Conservation (phyloP, 345 rosid genomes). For the Hibiscus syriacus region DNA sequence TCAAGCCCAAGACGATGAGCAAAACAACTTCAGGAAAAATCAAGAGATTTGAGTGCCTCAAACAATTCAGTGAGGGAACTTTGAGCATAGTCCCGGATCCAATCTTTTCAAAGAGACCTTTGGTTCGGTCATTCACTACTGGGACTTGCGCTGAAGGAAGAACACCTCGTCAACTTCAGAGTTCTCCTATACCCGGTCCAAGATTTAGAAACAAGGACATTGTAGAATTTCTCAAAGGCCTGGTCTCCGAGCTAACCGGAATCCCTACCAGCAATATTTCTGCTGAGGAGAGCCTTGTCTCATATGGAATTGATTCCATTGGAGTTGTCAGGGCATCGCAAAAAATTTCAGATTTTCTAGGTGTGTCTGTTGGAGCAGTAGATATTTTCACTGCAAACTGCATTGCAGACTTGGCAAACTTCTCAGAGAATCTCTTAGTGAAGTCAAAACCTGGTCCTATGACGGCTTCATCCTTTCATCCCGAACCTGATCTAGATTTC, state of each 20-base stretch:
- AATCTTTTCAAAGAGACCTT: conserved; percentile 22
- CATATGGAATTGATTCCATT: conserved; percentile 65
- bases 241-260: conserved; percentile 49
- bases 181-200: conserved; percentile 20
- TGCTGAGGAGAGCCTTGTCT: conserved; percentile 39
- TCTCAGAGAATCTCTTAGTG: conserved; percentile 37
- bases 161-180: conserved; percentile 32
- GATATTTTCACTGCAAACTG: conserved; percentile 65
- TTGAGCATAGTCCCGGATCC: conserved; percentile 36
- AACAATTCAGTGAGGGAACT: conserved; percentile 47
- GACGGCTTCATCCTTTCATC: conserved; percentile 19
- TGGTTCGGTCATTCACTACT: conserved; percentile 38
- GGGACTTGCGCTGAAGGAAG: conserved; percentile 40
- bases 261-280: conserved; percentile 32
- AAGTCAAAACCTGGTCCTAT: conserved; percentile 38
- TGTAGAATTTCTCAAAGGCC: conserved; percentile 35
- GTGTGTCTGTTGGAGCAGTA: conserved; percentile 60
- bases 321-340: conserved; percentile 72
- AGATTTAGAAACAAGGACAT: conserved; percentile 36
- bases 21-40: conserved; percentile 70
- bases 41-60: conserved; percentile 67
- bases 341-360: conserved; percentile 53
- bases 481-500: conserved; percentile 25
- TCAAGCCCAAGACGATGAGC: conserved; percentile 53
- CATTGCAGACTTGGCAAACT: conserved; percentile 57